Evolutionary conservation across 768 basidiomycete species (phyloP).

Genomic region (Auricularia cornea): DNA sequence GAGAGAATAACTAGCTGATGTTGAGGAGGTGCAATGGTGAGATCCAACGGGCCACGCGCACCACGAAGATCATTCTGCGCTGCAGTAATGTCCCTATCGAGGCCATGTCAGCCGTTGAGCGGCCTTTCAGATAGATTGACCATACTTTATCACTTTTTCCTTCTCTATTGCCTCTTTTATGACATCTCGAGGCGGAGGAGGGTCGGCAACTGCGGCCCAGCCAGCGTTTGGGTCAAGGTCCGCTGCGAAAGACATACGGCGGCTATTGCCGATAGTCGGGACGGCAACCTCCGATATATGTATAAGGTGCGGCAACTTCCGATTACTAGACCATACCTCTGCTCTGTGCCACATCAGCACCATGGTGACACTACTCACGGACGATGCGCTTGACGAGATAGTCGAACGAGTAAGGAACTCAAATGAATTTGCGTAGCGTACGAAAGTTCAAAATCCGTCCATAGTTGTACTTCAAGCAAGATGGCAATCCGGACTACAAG

Average conservation of each 20-base stretch:
- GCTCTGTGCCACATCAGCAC: too few relatives aligned
- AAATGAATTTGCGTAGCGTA: too few relatives aligned
- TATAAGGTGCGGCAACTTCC: too few relatives aligned
- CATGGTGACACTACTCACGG: too few relatives aligned
- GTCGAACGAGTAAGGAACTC: too few relatives aligned
- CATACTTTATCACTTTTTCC: conserved; percentile 70
- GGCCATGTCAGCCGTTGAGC: background rate
- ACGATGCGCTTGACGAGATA: too few relatives aligned
- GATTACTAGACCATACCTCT: too few relatives aligned
- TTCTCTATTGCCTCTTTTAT: conserved; percentile 71
- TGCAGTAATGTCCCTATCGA: conserved; percentile 61
- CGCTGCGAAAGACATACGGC: background rate
- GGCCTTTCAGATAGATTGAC: conserved; percentile 2
- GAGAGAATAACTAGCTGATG: conserved; percentile 47
- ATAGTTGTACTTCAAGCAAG: too few relatives aligned
- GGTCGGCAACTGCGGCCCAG: background rate
- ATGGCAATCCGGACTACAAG: too few relatives aligned
- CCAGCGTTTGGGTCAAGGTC: background rate
- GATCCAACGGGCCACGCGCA: conserved; percentile 24
- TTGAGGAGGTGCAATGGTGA: background rate
- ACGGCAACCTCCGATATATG: too few relatives aligned
- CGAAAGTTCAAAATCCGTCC: too few relatives aligned
- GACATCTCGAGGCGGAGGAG: conserved; percentile 35
- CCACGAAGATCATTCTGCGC: conserved; percentile 72
- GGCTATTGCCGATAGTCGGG: background rate